A percentile compares a stretch with the other conserved stretches of the same genome.
These are phyloP conservation scores for Phtheirospermum japonicum DNA, from an alignment of 257 asterid genomes.

Conservation along the genomic window DNA sequence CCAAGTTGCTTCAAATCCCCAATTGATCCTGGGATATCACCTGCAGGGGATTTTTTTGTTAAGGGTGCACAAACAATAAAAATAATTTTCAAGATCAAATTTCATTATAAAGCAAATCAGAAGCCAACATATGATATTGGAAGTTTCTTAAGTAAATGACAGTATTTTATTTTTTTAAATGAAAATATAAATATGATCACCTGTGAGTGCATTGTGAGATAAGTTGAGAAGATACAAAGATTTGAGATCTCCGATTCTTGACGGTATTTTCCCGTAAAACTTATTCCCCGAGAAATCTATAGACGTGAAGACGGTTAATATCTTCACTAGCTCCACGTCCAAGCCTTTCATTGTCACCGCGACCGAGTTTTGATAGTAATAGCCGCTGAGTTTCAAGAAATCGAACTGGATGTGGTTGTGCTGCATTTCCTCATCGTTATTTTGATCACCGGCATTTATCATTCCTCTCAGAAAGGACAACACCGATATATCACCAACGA, in stretches of 20 bases:
- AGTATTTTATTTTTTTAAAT: too few species aligned
- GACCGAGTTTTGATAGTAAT: conserved; percentile 35
- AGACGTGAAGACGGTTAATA: conserved; percentile 29
- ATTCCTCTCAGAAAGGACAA: conserved; percentile 29
- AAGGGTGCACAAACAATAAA: too few species aligned
- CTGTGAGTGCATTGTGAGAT: conserved; percentile 27
- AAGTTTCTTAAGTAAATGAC: too few species aligned
- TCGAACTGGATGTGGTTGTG: conserved; percentile 16
- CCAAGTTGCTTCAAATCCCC: conserved; percentile 27
- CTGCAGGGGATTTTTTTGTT: too few species aligned
- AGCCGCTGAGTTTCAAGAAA: not conserved
- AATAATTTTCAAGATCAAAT: too few species aligned
- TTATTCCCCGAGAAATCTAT: conserved; percentile 36
- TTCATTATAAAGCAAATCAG: too few species aligned
- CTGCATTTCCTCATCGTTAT: not conserved
- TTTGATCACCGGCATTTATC: conserved; percentile 12
- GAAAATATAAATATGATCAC: not conserved
- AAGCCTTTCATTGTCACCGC: conserved; percentile 37
- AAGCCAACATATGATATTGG: too few species aligned
- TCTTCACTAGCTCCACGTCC: conserved; percentile 34
- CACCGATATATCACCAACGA: conserved; percentile 23
- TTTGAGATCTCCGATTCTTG: conserved; percentile 20
- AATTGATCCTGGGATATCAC: conserved; percentile 29
- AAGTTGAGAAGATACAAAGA: conserved; percentile 30
- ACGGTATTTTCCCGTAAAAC: conserved; percentile 29